These are phyloP conservation scores for Nasturtium officinale DNA, from an alignment of 345 rosid genomes.

Conservation along the genomic window DNA sequence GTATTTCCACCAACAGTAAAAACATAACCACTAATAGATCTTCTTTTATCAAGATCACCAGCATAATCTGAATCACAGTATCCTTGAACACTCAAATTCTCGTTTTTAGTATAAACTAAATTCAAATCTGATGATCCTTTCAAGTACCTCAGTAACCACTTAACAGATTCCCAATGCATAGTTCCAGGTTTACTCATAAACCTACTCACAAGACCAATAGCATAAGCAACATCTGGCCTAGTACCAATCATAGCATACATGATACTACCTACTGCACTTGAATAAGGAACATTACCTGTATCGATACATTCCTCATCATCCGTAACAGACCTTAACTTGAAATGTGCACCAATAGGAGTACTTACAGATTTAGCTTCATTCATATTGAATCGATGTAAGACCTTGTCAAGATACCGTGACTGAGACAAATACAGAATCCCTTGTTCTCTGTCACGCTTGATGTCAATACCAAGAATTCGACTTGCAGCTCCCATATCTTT, in stretches of 20 bases:
- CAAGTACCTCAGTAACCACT: not conserved
- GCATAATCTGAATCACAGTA: not conserved
- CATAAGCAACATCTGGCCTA: not conserved
- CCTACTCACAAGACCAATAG: accelerated
- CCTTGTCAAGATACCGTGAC: accelerated
- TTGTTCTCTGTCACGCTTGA: accelerated
- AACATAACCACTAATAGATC: not conserved
- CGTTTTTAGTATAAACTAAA: not conserved
- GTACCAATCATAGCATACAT: not conserved
- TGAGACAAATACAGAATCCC: not conserved
- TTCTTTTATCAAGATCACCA: not conserved
- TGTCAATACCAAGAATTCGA: not conserved
- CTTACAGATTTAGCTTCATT: accelerated
- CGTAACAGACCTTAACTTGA: accelerated
- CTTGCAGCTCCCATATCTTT: not conserved
- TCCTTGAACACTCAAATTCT: not conserved
- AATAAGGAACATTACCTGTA: accelerated
- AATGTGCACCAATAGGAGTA: not conserved
- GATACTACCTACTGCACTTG: not conserved
- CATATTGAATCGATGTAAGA: accelerated
- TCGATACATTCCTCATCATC: not conserved
- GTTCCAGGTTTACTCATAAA: accelerated
- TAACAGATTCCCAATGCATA: not conserved
- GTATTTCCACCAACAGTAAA: not conserved
- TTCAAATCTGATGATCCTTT: accelerated